Evolutionary conservation across 2,329 filamentous ascomycete genomes (phyloP).

Genomic region (Hymenotorrendiella dingleyae): DNA sequence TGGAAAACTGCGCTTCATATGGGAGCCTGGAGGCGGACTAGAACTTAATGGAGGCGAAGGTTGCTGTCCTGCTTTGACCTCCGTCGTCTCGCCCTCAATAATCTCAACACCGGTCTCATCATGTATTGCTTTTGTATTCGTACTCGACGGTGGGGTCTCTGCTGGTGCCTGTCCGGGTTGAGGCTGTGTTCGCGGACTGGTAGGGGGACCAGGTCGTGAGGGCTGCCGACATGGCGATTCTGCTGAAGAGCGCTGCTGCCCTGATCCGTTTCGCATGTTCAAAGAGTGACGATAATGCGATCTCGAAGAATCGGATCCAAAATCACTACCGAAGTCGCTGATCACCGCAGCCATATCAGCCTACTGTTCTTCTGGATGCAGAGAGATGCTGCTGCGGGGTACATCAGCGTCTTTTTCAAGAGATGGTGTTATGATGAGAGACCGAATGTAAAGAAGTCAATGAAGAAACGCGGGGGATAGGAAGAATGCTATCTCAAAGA

Average conservation of each 20-base stretch:
- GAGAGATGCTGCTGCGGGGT: slow-evolving; percentile 22
- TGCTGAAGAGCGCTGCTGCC: slow-evolving; percentile 41
- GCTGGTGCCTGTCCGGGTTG: slow-evolving; percentile 9
- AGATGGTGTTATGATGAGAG: too few species aligned
- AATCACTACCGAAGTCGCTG: slow-evolving; percentile 65
- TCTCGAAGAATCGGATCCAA: slow-evolving; percentile 64
- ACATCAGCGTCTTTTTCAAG: slow-evolving; percentile 18
- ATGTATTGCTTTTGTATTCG: slow-evolving; percentile 13
- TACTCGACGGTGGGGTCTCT: slow-evolving; percentile 22
- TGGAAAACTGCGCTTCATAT: slow-evolving; percentile 20
- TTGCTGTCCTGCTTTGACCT: slow-evolving; percentile 18
- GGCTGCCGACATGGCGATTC: slow-evolving; percentile 32
- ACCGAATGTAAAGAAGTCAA: too few species aligned
- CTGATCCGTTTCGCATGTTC: slow-evolving; percentile 56
- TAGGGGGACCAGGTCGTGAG: slow-evolving; percentile 23
- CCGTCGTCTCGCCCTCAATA: slow-evolving; percentile 8
- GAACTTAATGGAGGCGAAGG: slow-evolving; percentile 28
- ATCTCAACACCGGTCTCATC: slow-evolving; percentile 10
- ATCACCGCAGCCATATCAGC: slow-evolving; percentile 56
- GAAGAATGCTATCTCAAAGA: neutral
- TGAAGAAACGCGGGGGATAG: neutral
- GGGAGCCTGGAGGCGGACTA: slow-evolving; percentile 18
- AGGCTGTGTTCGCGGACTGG: slow-evolving; percentile 24
- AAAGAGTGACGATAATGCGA: slow-evolving; percentile 41
- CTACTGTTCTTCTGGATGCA: slow-evolving; percentile 17